A percentile compares a stretch with the other conserved stretches of the same genome.
Evolutionary conservation across 2,329 filamentous ascomycete genomes (phyloP).

Genomic region (Cladosporium cucumerinum): DNA sequence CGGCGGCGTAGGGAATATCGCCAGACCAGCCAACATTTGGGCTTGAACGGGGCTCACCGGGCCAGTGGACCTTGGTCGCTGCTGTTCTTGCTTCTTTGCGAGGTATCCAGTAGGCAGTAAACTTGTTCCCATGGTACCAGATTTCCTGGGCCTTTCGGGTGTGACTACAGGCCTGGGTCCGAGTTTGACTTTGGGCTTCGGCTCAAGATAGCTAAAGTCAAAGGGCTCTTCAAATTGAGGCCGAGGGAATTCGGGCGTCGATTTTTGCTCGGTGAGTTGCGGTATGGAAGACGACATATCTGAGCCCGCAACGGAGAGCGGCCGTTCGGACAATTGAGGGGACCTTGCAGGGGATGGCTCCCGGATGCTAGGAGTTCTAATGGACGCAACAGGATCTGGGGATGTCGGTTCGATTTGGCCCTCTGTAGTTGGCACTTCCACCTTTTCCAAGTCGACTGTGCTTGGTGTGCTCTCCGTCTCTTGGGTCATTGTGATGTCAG

Average conservation of each 20-base stretch:
- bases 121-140: slow-evolving; percentile 44
- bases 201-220: slow-evolving; percentile 46
- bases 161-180: slow-evolving; percentile 58
- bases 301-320: background rate
- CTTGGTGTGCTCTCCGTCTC: slow-evolving; percentile 19
- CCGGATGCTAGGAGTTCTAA: slow-evolving; percentile 6
- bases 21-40: background rate
- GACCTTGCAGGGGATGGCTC: background rate
- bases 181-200: slow-evolving; percentile 80
- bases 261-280: background rate
- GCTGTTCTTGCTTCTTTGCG: slow-evolving; percentile 30
- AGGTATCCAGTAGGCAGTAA: slow-evolving; percentile 29
- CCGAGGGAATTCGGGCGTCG: slow-evolving; percentile 32
- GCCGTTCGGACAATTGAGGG: background rate
- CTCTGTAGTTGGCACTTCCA: slow-evolving; percentile 16
- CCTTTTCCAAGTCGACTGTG: background rate
- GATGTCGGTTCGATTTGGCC: background rate
- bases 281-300: background rate
- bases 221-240: slow-evolving; percentile 40
- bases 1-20: slow-evolving; percentile 24
- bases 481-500: slow-evolving; percentile 18
- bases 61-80: slow-evolving; percentile 38
- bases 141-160: slow-evolving; percentile 7
- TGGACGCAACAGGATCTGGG: background rate
- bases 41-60: slow-evolving; percentile 19